Conservation (phyloP, 2,329 filamentous ascomycete genomes). For the Apiospora phragmitis region DNA sequence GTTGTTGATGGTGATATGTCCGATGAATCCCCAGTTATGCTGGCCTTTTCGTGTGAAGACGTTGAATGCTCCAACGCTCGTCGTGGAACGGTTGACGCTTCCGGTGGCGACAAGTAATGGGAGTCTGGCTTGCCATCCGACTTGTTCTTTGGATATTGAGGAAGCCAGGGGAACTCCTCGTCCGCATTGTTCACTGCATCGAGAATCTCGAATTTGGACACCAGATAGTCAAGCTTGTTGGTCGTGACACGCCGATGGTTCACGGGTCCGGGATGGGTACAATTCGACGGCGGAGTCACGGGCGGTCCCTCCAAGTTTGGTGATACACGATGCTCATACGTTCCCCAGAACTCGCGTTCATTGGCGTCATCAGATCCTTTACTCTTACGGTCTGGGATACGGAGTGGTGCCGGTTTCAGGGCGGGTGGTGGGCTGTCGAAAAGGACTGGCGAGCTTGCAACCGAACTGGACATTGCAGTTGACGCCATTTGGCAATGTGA, state of each 20-base stretch:
- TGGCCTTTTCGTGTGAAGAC: not conserved
- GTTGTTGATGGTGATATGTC: not conserved
- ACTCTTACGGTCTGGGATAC: slow-evolving; percentile 21
- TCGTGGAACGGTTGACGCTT: not conserved
- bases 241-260: slow-evolving; percentile 19
- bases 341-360: not conserved
- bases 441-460: slow-evolving; percentile 19
- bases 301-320: not conserved
- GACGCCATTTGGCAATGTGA: slow-evolving; percentile 21
- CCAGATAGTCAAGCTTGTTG: slow-evolving; percentile 28
- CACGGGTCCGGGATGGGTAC: not conserved
- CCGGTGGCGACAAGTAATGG: not conserved
- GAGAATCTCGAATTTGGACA: slow-evolving; percentile 37
- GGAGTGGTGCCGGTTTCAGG: slow-evolving; percentile 24
- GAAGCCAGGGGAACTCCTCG: not conserved
- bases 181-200: slow-evolving; percentile 27
- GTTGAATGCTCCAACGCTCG: not conserved
- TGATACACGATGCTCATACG: not conserved
- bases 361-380: slow-evolving; percentile 7
- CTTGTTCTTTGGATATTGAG: not conserved
- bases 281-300: not conserved
- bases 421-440: slow-evolving; percentile 17
- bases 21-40: not conserved
- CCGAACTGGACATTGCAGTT: slow-evolving; percentile 15
- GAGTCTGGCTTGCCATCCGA: not conserved